A percentile compares a stretch with the other conserved stretches of the same genome.
Conservation (phyloP, 2,329 filamentous ascomycete genomes). For the Hirsutella minnesotensis region DNA sequence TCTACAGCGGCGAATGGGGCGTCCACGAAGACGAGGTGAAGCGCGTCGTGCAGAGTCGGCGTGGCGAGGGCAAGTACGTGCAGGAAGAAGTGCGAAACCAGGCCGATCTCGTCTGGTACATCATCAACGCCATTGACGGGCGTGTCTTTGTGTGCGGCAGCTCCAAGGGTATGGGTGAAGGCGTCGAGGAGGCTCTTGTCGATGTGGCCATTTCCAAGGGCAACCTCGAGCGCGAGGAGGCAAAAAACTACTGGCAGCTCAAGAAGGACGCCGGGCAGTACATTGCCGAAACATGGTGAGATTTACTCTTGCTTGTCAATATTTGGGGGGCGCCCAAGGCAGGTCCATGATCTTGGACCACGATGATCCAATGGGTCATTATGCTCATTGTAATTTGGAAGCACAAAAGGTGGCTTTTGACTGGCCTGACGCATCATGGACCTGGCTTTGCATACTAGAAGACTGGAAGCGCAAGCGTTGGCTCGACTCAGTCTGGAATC, state of each 20-base stretch:
- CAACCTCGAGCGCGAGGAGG: conserved; percentile 70
- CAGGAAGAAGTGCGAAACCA: conserved; percentile 90
- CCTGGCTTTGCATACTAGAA: not conserved
- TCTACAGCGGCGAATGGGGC: conserved; percentile 94
- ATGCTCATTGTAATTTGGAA: no score
- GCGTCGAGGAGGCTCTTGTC: conserved; percentile 76
- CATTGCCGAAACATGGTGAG: conserved; percentile 74
- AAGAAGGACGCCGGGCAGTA: conserved; percentile 93
- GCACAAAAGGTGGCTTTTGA: no score
- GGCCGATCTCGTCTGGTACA: conserved; percentile 95
- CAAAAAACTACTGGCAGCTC: conserved; percentile 74
- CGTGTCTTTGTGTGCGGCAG: conserved; percentile 94
- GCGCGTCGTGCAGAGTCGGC: conserved; percentile 65
- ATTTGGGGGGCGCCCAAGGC: no score
- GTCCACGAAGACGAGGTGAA: conserved; percentile 82
- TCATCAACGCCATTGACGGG: conserved; percentile 92
- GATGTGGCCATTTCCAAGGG: conserved; percentile 91
- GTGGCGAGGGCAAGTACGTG: conserved; percentile 77
- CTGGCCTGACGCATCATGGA: no score
- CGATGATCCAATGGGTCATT: no score
- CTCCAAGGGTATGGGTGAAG: conserved; percentile 94
- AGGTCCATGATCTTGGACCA: no score
- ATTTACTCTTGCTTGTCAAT: no score
- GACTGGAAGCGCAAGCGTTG: not conserved
- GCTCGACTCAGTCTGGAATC: no score